A percentile compares a stretch with the other conserved stretches of the same genome.
Evolutionary conservation across 805 yeast genomes (phyloP).

Genomic region (Pichia eremophila): DNA sequence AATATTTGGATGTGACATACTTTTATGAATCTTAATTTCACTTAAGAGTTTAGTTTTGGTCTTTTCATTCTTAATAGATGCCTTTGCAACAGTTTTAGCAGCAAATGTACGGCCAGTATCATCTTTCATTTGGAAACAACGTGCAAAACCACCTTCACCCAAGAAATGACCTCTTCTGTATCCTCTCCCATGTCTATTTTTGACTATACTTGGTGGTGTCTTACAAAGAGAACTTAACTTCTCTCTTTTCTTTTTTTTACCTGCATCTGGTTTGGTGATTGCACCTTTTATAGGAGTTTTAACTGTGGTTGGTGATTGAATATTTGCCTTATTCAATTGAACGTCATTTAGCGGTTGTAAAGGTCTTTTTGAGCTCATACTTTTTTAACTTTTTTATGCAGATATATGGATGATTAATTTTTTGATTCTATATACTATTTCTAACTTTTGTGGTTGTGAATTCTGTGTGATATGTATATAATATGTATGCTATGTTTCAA

Average conservation of each 20-base stretch:
- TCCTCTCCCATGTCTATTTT: slow-evolving; percentile 79
- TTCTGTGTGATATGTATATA: no score
- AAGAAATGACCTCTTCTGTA: slow-evolving; percentile 83
- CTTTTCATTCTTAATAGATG: slow-evolving; percentile 83
- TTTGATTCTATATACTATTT: no score
- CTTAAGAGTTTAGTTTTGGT: slow-evolving; percentile 79
- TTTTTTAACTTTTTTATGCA: not conserved
- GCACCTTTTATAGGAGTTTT: slow-evolving; percentile 34
- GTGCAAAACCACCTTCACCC: slow-evolving; percentile 98
- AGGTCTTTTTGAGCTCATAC: slow-evolving; percentile 30
- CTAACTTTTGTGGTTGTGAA: no score
- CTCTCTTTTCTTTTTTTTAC: slow-evolving; percentile 66
- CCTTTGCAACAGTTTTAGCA: slow-evolving; percentile 96
- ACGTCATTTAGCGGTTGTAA: slow-evolving; percentile 47
- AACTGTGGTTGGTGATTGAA: slow-evolving; percentile 17
- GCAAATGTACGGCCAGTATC: slow-evolving; percentile 81
- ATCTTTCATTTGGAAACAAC: slow-evolving; percentile 95
- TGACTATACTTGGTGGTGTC: slow-evolving; percentile 91
- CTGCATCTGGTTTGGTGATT: slow-evolving; percentile 24
- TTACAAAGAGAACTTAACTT: slow-evolving; percentile 85
- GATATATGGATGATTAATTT: no score
- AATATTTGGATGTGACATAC: slow-evolving; percentile 79
- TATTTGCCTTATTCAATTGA: slow-evolving; percentile 38
- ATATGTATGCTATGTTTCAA: no score
- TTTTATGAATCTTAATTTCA: slow-evolving; percentile 91